Percentiles rank a stretch among this genome's conserved stretches.
Evolutionary conservation across 768 basidiomycete genomes (phyloP).

Genomic region (Cyclocybe aegerita): DNA sequence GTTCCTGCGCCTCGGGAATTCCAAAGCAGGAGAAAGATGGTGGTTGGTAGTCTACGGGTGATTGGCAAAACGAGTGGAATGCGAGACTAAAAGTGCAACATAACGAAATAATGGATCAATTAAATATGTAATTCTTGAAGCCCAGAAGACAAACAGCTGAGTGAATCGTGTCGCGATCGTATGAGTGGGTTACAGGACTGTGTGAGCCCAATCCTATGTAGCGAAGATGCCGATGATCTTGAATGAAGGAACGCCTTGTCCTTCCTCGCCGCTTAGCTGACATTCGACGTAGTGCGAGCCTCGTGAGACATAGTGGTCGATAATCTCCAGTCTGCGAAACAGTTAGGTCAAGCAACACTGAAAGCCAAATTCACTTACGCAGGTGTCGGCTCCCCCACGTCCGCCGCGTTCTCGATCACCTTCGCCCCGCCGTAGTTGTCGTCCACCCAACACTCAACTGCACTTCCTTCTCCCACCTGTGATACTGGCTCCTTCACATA

Average conservation of each 20-base stretch:
- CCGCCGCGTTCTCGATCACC: constrained; percentile 75
- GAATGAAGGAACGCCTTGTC: constrained; percentile 74
- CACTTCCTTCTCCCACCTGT: constrained; percentile 60
- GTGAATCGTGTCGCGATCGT: too few species aligned
- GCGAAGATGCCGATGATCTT: constrained; percentile 91
- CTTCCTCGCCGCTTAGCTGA: constrained; percentile 84
- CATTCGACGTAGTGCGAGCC: constrained; percentile 97
- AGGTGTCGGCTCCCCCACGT: constrained; percentile 58
- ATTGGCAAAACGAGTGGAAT: too few species aligned
- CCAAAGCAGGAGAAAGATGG: too few species aligned
- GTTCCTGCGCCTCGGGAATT: too few species aligned
- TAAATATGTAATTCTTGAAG: too few species aligned
- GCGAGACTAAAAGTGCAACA: too few species aligned
- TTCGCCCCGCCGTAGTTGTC: constrained; percentile 84
- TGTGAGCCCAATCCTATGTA: constrained; percentile 38
- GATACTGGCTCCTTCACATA: constrained; percentile 72
- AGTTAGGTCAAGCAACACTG: constrained; percentile 1
- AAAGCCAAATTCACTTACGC: constrained; percentile 49
- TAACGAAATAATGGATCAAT: too few species aligned
- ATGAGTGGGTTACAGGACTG: too few species aligned
- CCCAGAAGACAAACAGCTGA: too few species aligned
- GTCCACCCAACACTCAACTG: constrained; percentile 95
- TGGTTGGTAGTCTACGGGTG: too few species aligned
- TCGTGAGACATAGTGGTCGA: constrained; percentile 81
- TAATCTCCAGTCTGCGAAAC: constrained; percentile 66